Percentiles rank a stretch among this genome's conserved stretches.
Conservation (phyloP, 345 rosid genomes). For the Eucalyptus marginata region DNA sequence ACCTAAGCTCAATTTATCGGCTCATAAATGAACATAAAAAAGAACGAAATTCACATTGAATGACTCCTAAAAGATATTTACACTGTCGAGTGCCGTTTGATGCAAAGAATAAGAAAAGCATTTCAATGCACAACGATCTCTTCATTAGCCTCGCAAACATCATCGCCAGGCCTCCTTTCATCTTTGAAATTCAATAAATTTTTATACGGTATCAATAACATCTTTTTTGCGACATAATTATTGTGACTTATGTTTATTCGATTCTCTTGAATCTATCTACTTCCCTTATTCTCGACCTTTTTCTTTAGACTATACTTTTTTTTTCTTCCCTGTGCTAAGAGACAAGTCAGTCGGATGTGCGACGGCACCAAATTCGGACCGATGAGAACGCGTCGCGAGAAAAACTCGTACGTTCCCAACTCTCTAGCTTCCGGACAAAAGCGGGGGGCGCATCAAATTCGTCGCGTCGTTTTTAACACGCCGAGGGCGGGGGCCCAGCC, state of each 20-base stretch:
- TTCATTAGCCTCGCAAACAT: background rate
- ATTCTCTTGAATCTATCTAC: background rate
- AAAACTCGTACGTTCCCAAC: background rate
- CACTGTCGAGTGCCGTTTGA: background rate
- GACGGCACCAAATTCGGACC: background rate
- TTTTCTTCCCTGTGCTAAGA: background rate
- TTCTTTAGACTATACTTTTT: background rate
- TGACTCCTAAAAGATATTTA: background rate
- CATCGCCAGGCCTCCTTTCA: accelerated
- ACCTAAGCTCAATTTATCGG: background rate
- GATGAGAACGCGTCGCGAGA: background rate
- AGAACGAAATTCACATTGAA: background rate
- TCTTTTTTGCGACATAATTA: background rate
- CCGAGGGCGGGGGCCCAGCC: background rate
- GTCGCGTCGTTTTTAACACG: background rate
- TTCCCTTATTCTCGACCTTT: background rate
- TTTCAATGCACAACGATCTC: background rate
- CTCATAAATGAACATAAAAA: background rate
- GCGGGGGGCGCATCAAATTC: background rate
- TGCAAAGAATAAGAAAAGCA: background rate
- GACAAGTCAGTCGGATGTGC: background rate
- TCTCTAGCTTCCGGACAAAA: background rate
- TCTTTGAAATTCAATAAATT: background rate
- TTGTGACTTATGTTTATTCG: background rate
- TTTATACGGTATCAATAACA: too few relatives aligned